Evolutionary conservation across 306 rosid species (phyloP).

Genomic region (Cotoneaster glaucophyllus): DNA sequence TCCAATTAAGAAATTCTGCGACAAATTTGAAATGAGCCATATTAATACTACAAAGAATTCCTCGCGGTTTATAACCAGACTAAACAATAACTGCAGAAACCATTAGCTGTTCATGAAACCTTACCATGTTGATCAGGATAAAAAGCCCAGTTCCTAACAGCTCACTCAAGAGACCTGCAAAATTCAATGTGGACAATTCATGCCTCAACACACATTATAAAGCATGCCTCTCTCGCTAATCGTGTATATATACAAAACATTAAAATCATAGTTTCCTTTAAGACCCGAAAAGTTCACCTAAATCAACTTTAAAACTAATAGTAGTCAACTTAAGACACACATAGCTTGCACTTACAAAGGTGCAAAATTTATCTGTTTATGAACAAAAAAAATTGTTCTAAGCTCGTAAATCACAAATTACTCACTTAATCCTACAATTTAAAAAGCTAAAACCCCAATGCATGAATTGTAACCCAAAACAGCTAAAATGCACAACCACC

Average conservation of each 20-base stretch:
- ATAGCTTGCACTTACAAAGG: neutral
- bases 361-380: neutral
- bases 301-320: neutral
- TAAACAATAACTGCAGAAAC: neutral
- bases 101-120: neutral
- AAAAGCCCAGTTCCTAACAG: neutral
- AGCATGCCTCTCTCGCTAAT: neutral
- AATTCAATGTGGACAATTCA: neutral
- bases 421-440: neutral
- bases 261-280: neutral
- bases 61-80: neutral
- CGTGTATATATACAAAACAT: neutral
- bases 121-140: conserved; percentile 25
- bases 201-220: neutral
- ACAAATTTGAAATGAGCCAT: neutral
- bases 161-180: conserved; percentile 22
- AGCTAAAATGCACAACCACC: neutral
- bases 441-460: neutral
- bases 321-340: neutral
- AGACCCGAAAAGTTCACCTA: neutral
- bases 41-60: neutral
- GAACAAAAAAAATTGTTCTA: neutral
- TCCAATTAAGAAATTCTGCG: conserved; percentile 90
- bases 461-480: neutral
- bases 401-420: neutral